Base-by-base conservation (phyloP, 2,329 filamentous ascomycete species). In the Trichoderma lentiforme region DNA sequence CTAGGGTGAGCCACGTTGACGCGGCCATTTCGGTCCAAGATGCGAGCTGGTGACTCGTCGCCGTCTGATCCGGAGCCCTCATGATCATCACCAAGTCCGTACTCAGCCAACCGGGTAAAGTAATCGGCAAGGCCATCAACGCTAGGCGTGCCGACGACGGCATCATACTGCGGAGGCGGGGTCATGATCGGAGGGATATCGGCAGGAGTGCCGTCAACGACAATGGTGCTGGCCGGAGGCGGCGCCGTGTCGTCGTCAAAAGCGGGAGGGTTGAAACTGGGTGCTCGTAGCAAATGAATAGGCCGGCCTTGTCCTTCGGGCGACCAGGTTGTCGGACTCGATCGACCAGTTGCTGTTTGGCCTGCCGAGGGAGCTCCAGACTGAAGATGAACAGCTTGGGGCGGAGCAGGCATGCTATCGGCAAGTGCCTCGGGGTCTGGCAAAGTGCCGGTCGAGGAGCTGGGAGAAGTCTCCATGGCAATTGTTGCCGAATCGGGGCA, bases 251-350 rank as follows among this genome's bases (percentile, higher is more conserved):
- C 92, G 6, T 93, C 93, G 73, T 96, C 91, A 78, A 97, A 97
- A 0, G 93, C 89, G 0, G 95, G 94, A 2, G 95, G 95, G 72
- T 94, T 94, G 82, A 94, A 97, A 0, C 93, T 97, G 0, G 95
- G 95, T 6, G 90, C 88, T 28, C 95, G 90, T 36, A 97, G 82
- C 2, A 97, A 86, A 80, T 97, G 95, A 67, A 97, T 97, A 0
- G 95, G 94, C 6, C 94, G 88, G 34, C 30, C 51, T 2, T 43
- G 18, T 24, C 21, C 28, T 36, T 63, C 71, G 30, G 64, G 47
- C 6, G 32, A 18, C 68, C 68, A 70, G 8, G 57, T 60, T 43
- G 60, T 63, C 72, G 72, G 69, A 58, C 71, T 74, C 60, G 76
- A 75, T 47, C 75, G 67, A 4, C 76, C 76, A 30, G 74, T 74